Conservation (phyloP, 1,284 basidiomycete species). For the Tilletia walkeri region DNA sequence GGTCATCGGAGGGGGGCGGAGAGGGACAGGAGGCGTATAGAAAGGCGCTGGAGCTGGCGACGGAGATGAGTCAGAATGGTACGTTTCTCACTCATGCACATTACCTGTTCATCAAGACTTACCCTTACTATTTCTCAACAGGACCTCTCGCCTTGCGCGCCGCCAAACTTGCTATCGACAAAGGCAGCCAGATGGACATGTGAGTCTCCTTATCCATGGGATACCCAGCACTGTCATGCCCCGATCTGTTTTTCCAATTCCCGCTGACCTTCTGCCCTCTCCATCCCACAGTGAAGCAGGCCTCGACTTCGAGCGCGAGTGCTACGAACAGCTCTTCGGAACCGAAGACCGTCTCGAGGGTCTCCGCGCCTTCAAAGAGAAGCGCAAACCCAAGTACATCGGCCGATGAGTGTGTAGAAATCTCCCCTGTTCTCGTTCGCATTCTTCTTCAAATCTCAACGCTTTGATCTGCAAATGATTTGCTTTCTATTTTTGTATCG, state of each 20-base stretch:
- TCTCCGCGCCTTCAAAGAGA: conserved; percentile 82
- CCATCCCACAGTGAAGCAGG: conserved; percentile 60
- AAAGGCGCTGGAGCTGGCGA: conserved; percentile 24
- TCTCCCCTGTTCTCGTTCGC: too few species aligned
- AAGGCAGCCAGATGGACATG: conserved; percentile 74
- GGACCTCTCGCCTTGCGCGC: conserved; percentile 84
- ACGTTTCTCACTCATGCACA: conserved; percentile 25
- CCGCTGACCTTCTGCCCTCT: not conserved
- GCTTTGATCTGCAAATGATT: too few species aligned
- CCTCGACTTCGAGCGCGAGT: conserved; percentile 80
- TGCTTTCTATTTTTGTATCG: not conserved
- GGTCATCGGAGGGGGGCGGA: conserved; percentile 10
- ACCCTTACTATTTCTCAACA: conserved; percentile 50
- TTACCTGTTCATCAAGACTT: not conserved
- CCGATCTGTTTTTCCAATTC: not conserved
- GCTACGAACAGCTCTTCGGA: conserved; percentile 78
- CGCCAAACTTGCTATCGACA: conserved; percentile 82
- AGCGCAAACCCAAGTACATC: conserved; percentile 75
- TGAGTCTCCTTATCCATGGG: conserved; percentile 46
- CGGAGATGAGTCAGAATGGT: conserved; percentile 64
- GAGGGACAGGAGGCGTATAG: conserved; percentile 27
- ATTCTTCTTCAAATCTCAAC: too few species aligned
- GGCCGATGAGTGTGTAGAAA: conserved; percentile 65
- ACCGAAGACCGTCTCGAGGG: conserved; percentile 81
- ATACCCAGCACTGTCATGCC: not conserved